Evolutionary conservation across 148 eudicot species (phyloP), one percentile per base, ranked within the genome.

Genomic region (Fagopyrum tataricum): DNA sequence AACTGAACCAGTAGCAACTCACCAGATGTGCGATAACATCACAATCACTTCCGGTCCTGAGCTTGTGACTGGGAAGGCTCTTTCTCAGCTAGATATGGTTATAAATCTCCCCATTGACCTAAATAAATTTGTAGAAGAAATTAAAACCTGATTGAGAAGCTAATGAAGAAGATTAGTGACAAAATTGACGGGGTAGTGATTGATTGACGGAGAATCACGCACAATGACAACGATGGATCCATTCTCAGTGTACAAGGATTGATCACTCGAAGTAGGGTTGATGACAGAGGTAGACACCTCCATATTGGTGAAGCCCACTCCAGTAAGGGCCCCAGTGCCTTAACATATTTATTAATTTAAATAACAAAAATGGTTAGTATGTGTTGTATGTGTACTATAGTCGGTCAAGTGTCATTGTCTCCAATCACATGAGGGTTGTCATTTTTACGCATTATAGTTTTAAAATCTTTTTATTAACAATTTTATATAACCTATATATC

Each of bases 181-280:
- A 48, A 7, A 4, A 4, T n/a, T n/a, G n/a, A n/a, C n/a, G n/a
- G n/a, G n/a, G n/a, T n/a, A n/a, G n/a, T n/a, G n/a, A n/a, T n/a
- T 12, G 48, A 61, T 6, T 3, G 67, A 10, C 7, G 0, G 67
- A 24, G 37, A 37, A 58, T 61, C 68, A 93, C n/a, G n/a, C n/a
- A n/a, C 98, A 11, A 97, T 91, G 5, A 93, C 97, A 18, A 86
- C 87, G 51, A 93, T 82, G 44, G 76, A 78, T 73, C 82, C 67
- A 73, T 85, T 81, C 75, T 91, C 92, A 12, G 83, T 87, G 75
- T 61, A 93, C 26, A 91, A 92, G 67, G 98, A 97, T 74, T 93
- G 98, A 79, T 93, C 98, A 52, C 97, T 97, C 4, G 97, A 91
- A 74, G 97, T 92, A 10, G 98, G 97, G 86, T 76, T 93, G 97